Percentiles rank a stretch among this genome's conserved stretches.
phyloP scores from a whole-genome alignment of 352 stramenopile species.

The Vaucheria bursata region DNA sequence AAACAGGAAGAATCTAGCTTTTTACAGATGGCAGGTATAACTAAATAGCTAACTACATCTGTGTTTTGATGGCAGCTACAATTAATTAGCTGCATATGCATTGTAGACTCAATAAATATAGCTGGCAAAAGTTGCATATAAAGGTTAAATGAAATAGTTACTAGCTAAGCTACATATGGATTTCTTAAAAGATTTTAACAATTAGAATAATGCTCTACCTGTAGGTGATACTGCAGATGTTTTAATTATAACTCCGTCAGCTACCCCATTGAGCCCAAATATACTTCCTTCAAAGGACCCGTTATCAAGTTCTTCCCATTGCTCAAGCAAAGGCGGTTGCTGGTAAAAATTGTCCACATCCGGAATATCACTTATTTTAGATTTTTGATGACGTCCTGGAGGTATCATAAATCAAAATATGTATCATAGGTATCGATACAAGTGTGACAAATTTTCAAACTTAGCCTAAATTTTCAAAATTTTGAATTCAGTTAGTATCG shows the following conservation, averaged over 20 bases:
- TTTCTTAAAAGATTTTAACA: background rate
- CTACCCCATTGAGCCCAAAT: slow-evolving; percentile 25
- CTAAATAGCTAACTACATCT: too few relatives aligned
- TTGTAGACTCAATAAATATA: too few relatives aligned
- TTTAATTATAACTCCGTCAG: slow-evolving; percentile 26
- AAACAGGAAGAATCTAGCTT: too few relatives aligned
- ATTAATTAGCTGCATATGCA: too few relatives aligned
- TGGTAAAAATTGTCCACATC: slow-evolving; percentile 1
- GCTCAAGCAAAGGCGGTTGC: slow-evolving; percentile 33
- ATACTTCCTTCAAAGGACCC: slow-evolving; percentile 40
- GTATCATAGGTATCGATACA: background rate
- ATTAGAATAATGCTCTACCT: too few relatives aligned
- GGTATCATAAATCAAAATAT: slow-evolving; percentile 4
- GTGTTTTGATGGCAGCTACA: too few relatives aligned
- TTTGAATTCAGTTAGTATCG: background rate
- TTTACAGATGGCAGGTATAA: too few relatives aligned
- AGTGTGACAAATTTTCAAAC: background rate
- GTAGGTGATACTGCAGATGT: slow-evolving; percentile 18
- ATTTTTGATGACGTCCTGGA: too few relatives aligned
- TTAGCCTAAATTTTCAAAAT: background rate
- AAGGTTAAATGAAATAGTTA: background rate
- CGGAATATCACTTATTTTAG: background rate
- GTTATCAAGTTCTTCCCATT: slow-evolving; percentile 35
- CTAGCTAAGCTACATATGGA: background rate
- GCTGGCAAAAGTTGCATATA: background rate